Base-by-base conservation (phyloP, 495 filamentous ascomycete genomes). In the Talaromyces liani region DNA sequence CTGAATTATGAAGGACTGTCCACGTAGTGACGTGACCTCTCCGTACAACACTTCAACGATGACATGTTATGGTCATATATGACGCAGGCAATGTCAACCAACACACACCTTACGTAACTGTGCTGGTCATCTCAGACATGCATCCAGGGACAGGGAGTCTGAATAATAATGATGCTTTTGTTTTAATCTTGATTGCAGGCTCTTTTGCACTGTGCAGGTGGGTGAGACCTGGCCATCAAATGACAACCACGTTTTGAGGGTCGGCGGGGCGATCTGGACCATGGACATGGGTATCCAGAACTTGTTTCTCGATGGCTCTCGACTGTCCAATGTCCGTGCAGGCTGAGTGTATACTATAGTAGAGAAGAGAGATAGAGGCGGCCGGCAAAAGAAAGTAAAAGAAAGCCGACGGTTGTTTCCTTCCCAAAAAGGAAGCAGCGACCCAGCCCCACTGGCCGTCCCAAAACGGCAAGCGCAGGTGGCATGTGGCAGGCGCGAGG, bases 91-190 rank as follows among this genome's bases (percentile, higher is more conserved):
- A n/a, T n/a, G n/a, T 41, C 39, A n/a, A 14, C 39, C 39, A 41
- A 16, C 39, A 41, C 39, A 41, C 22, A 24, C 39, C 39, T 18
- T 45, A 45, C 39, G 39, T 45, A 45, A 20, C 45, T 9, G 45
- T 49, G 45, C n/a, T 20, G 51, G 51, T 55, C 51, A 55, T 55
- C 51, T 55, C 51, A 55, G 51, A 55, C 51, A 55, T 55, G 51
- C 51, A 55, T 55, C 39, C 18, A 49, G 6, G 6, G 7, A 51
- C 45, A 51, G 45, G 4, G 36, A 16, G 36, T 10, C 14, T 41
- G 36, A 9, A 16, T 16, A 41, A 24, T 24, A 24, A 53, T 53
- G n/a, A 53, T 53, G 49, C 51, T 55, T 14, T 54, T 5, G 9
- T 33, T 7, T 33, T 36, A 12, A 36, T 36, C 29, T 6, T 6